phyloP scores from a whole-genome alignment of 768 basidiomycete genomes.

The Coprinopsis cinerea region DNA sequence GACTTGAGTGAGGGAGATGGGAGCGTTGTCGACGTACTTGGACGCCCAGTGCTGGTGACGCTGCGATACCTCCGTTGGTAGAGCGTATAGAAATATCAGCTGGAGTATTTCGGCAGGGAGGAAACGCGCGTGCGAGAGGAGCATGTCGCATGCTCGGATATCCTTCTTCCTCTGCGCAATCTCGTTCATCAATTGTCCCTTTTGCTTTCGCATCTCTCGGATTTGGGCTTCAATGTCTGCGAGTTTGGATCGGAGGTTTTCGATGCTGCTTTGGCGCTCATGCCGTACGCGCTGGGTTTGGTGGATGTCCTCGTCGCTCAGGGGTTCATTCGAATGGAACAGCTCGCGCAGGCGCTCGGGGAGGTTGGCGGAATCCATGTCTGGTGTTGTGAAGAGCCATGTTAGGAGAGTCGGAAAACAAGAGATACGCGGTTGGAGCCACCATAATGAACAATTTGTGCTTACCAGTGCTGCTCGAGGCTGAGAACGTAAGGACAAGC shows the following conservation, averaged over 20 bases:
- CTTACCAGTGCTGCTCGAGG: too few species aligned
- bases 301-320: neutral
- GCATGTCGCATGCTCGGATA: neutral
- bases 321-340: neutral
- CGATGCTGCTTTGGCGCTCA: neutral
- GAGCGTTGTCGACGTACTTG: neutral
- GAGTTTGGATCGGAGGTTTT: neutral
- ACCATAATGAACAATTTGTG: too few species aligned
- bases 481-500: too few species aligned
- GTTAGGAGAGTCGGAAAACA: neutral
- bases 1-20: neutral
- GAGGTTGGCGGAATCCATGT: neutral
- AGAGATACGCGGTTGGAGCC: neutral
- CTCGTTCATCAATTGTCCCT: neutral
- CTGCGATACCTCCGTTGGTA: neutral
- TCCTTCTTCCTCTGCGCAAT: neutral
- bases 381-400: too few species aligned
- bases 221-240: neutral
- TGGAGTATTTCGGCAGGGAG: conserved; percentile 7
- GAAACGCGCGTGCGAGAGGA: neutral
- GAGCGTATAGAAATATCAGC: conserved; percentile 2
- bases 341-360: neutral
- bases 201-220: neutral
- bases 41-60: neutral
- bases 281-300: neutral